These are phyloP conservation scores for Coemansia aciculifera DNA, from an alignment of 192 early-diverging fungal genomes.

Conservation along the genomic window DNA sequence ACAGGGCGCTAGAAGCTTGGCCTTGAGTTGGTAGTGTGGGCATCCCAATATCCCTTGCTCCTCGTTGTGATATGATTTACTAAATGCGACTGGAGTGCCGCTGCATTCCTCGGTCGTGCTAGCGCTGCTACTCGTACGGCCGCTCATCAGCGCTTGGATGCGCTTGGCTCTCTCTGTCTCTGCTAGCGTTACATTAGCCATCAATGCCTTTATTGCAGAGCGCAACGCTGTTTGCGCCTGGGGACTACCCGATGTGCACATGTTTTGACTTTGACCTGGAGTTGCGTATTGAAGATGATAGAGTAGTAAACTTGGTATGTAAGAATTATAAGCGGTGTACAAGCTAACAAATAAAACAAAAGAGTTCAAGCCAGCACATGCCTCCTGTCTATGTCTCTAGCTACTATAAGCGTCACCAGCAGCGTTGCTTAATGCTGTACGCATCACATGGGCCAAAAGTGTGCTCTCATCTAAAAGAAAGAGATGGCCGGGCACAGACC, in stretches of 20 bases:
- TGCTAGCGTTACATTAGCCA: not conserved
- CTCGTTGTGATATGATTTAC: constrained; percentile 20
- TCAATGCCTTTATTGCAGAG: not conserved
- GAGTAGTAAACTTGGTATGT: not conserved
- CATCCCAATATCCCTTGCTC: constrained; percentile 30
- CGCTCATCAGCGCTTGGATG: constrained; percentile 7
- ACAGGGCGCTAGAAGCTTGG: constrained; percentile 60
- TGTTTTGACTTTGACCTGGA: not conserved
- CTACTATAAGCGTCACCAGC: not conserved
- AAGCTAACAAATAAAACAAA: not conserved
- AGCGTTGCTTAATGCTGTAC: not conserved
- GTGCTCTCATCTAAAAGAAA: not conserved
- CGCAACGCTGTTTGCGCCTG: not conserved
- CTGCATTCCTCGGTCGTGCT: too few relatives aligned
- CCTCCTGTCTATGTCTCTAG: not conserved
- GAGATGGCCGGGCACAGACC: not conserved
- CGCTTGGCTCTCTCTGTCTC: constrained; percentile 3
- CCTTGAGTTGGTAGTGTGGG: constrained; percentile 48
- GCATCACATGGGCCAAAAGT: constrained; percentile 6
- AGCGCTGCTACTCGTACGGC: not conserved
- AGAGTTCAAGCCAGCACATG: not conserved
- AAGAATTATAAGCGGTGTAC: not conserved
- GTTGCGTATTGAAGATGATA: not conserved
- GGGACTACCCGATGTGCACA: not conserved
- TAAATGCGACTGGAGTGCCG: not conserved